Evolutionary conservation across 1,284 basidiomycete species (phyloP), one percentile per base, ranked within the genome.

Genomic region (Naganishia cerealis): DNA sequence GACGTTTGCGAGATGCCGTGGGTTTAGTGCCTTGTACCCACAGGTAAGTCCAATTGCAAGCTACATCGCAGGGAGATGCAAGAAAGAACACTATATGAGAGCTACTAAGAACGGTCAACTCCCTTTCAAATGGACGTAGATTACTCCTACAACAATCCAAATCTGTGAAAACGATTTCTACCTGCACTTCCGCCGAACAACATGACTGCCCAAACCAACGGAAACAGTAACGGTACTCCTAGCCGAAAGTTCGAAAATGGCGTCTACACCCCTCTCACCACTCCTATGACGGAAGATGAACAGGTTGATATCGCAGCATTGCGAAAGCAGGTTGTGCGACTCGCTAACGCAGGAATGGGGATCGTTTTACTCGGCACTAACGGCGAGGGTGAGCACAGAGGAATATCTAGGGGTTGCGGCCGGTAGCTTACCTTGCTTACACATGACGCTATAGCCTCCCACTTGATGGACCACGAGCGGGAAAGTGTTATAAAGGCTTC

Each of bases 401-500:
- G 8, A 21, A 21, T 13, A 52, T 21, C 21, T 8, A 10, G n/a
- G 15, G 9, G 24, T 24, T 13, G 46, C 46, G 21, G 7, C 6
- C 7, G 13, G 24, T 10, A 50, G 29, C 24, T 62, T 16, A 36
- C 36, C 48, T 57, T 26, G 42, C 21, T 65, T 40, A 42, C 7
- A 9, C 48, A 26, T 36, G 26, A 26, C 21, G 54, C 21, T n/a
- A 9, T 54, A 79, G 80, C 80, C 1, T 78, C 76, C 26, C 90
- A 93, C 74, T 84, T 94, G 73, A 87, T 86, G 5, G 83, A 85
- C 62, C 83, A 84, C 1, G 90, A 91, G 78, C 86, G 91, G 65
- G 86, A 85, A 73, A 76, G 83, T 16, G 84, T 87, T 38, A 88
- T 92, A 70, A 75, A 81, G 24, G 79, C 89, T 29, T 89, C 90